phyloP scores from a whole-genome alignment of 345 rosid genomes.

The Passiflora organensis region DNA sequence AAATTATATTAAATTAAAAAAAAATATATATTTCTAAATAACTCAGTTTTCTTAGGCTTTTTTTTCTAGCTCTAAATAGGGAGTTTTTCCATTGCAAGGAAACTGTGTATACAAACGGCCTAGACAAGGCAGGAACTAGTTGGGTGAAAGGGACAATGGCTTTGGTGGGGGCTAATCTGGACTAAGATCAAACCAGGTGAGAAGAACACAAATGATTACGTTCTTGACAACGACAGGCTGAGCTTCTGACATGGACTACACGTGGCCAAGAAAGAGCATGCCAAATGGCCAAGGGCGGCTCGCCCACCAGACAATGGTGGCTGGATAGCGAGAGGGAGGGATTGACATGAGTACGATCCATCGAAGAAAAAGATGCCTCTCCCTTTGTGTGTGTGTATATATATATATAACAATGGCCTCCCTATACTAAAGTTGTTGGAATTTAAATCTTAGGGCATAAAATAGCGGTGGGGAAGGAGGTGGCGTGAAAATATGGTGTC shows the following conservation, averaged over 20 bases:
- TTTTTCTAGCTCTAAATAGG: too few species aligned
- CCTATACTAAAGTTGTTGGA: neutral
- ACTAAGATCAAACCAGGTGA: neutral
- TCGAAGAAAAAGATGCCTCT: too few species aligned
- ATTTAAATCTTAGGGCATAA: conserved; percentile 46
- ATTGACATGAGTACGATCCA: conserved; percentile 3
- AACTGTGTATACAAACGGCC: too few species aligned
- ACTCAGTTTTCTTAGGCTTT: too few species aligned
- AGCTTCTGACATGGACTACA: conserved; percentile 37
- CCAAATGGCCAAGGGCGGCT: conserved; percentile 62
- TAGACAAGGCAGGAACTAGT: neutral
- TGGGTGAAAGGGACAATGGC: conserved; percentile 28
- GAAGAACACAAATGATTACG: conserved; percentile 38
- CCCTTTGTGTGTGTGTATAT: too few species aligned
- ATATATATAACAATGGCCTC: too few species aligned
- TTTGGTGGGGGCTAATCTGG: conserved; percentile 18
- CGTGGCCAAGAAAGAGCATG: conserved; percentile 26
- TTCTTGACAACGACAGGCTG: conserved; percentile 33
- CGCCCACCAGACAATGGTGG: conserved; percentile 53
- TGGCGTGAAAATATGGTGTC: conserved; percentile 60
- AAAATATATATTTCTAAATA: too few species aligned
- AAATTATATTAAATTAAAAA: too few species aligned
- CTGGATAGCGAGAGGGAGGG: conserved; percentile 40
- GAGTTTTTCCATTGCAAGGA: too few species aligned
- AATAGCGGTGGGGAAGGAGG: conserved; percentile 49